These are phyloP conservation scores for Juncus effusus DNA, from an alignment of 176 grass and related monocot genomes.

Conservation along the genomic window DNA sequence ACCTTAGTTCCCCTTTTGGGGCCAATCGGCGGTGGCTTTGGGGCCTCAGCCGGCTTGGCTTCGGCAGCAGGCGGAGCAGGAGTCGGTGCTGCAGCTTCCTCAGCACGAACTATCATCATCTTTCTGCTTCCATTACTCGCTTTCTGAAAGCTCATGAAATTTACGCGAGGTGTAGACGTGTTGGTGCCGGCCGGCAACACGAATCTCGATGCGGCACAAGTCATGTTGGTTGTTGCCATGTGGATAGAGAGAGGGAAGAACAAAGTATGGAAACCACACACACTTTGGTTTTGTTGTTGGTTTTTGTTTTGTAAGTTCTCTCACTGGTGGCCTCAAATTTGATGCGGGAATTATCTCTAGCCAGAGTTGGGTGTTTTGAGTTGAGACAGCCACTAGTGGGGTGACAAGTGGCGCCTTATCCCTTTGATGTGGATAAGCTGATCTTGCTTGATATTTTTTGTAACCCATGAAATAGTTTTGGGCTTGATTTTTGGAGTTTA, in stretches of 20 bases:
- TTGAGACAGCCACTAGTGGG: conserved; percentile 37
- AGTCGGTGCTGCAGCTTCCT: conserved; percentile 38
- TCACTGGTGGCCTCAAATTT: conserved; percentile 45
- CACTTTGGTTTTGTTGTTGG: conserved; percentile 9
- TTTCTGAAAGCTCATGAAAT: conserved; percentile 32
- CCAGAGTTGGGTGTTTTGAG: not conserved
- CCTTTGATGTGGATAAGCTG: conserved; percentile 52
- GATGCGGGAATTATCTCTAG: conserved; percentile 47
- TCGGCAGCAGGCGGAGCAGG: conserved; percentile 18
- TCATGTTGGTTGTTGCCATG: conserved; percentile 92
- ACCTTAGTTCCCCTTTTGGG: conserved; percentile 80
- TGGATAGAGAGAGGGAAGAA: not conserved
- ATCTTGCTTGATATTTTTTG: conserved; percentile 30
- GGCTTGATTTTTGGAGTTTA: no score
- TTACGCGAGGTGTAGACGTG: conserved; percentile 29
- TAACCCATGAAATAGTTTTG: not conserved
- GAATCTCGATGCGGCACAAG: conserved; percentile 72
- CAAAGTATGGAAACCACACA: not conserved
- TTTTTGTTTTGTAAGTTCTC: not conserved
- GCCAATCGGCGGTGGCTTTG: conserved; percentile 71
- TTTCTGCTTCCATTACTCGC: conserved; percentile 28
- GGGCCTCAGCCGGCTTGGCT: conserved; percentile 40
- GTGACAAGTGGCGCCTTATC: conserved; percentile 60
- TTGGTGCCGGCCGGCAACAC: conserved; percentile 34
- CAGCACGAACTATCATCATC: conserved; percentile 55